phyloP scores from a whole-genome alignment of 2,329 filamentous ascomycete species.

The Fusarium sp. region DNA sequence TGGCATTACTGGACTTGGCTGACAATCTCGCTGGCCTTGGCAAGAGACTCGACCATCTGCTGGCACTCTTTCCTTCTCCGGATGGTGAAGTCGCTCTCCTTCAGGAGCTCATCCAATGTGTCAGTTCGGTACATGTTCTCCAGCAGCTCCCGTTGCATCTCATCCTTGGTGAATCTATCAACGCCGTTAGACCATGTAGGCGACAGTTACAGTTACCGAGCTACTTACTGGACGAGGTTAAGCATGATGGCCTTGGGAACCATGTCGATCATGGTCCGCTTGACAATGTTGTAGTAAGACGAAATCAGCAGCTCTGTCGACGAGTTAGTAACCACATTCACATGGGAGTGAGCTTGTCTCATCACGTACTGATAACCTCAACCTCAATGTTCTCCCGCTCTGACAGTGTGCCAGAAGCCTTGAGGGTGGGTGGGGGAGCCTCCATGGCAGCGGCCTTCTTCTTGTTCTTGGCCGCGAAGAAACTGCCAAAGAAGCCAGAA shows the following conservation, averaged over 20 bases:
- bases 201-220: neutral
- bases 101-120: slow-evolving; percentile 92
- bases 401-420: slow-evolving; percentile 91
- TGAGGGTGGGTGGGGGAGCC: slow-evolving; percentile 88
- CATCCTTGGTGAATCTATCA: slow-evolving; percentile 88
- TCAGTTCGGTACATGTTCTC: slow-evolving; percentile 97
- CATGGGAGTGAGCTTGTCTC: neutral
- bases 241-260: slow-evolving; percentile 99
- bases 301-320: slow-evolving; percentile 86
- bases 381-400: slow-evolving; percentile 97
- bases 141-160: slow-evolving; percentile 97
- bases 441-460: slow-evolving; percentile 99
- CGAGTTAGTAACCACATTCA: slow-evolving; percentile 19
- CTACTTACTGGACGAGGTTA: slow-evolving; percentile 88
- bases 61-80: slow-evolving; percentile 97
- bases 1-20: slow-evolving; percentile 73
- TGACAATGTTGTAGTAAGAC: slow-evolving; percentile 98
- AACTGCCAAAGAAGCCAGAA: slow-evolving; percentile 94
- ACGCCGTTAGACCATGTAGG: slow-evolving; percentile 30
- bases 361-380: slow-evolving; percentile 90
- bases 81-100: slow-evolving; percentile 97
- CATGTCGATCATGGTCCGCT: slow-evolving; percentile 99
- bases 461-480: slow-evolving; percentile 99
- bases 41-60: slow-evolving; percentile 97
- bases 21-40: slow-evolving; percentile 94